Evolutionary conservation across 345 rosid genomes (phyloP).

Genomic region (Laguncularia racemosa): DNA sequence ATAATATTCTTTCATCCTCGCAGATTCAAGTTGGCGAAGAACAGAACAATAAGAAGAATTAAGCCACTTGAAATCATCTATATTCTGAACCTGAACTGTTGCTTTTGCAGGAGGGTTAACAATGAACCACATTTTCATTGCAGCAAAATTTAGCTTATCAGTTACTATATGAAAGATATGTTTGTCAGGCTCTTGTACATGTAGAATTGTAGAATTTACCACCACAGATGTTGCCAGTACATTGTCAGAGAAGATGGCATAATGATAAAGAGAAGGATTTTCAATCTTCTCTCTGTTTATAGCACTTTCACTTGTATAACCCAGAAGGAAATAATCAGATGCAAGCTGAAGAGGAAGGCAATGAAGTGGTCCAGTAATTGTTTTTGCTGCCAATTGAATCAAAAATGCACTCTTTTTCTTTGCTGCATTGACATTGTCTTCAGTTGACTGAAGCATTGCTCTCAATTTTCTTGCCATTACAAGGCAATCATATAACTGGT

Average conservation of each 20-base stretch:
- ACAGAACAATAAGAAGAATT: conserved; percentile 26
- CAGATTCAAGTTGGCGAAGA: conserved; percentile 23
- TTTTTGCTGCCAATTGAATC: conserved; percentile 96
- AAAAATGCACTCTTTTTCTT: conserved; percentile 85
- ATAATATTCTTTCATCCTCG: conserved; percentile 19
- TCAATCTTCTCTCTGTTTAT: conserved; percentile 41
- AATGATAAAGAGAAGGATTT: conserved; percentile 79
- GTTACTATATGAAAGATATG: conserved; percentile 93
- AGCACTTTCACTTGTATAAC: conserved; percentile 35
- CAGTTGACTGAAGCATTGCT: conserved; percentile 78
- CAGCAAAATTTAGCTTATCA: conserved; percentile 61
- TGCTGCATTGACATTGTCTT: conserved; percentile 45
- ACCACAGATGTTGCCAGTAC: conserved; percentile 94
- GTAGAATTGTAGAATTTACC: conserved; percentile 74
- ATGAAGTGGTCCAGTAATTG: conserved; percentile 81
- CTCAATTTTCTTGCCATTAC: conserved; percentile 67
- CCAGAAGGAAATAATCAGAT: conserved; percentile 58
- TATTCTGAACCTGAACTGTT: conserved; percentile 18
- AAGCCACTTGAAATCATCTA: conserved; percentile 22
- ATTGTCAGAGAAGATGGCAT: conserved; percentile 94
- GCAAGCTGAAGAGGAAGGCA: conserved; percentile 87
- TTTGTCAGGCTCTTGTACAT: conserved; percentile 66
- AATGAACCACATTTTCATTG: conserved; percentile 53
- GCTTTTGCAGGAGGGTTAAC: conserved; percentile 18
- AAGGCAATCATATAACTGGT: conserved; percentile 66